These are phyloP conservation scores for Scalesia atractyloides DNA, from an alignment of 129 eudicot species.

Conservation along the genomic window DNA sequence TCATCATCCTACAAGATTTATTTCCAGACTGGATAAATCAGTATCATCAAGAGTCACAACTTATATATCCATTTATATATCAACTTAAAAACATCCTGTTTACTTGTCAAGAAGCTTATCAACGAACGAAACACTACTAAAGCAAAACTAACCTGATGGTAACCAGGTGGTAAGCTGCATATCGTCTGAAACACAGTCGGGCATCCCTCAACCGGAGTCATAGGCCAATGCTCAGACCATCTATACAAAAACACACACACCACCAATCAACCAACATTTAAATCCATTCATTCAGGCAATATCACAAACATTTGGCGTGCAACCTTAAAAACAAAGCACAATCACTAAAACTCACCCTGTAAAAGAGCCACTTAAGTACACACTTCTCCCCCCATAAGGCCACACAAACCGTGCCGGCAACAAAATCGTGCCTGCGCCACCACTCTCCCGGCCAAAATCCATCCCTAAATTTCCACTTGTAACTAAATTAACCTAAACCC, in stretches of 20 bases:
- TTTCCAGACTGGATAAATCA: neutral
- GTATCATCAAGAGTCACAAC: constrained; percentile 1
- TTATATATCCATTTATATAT: neutral
- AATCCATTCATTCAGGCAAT: constrained; percentile 15
- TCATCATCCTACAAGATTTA: neutral
- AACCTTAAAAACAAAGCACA: neutral
- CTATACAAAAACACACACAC: constrained; percentile 34
- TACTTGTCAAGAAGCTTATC: neutral
- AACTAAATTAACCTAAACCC: constrained; percentile 18
- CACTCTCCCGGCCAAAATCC: constrained; percentile 63
- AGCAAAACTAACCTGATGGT: constrained; percentile 67
- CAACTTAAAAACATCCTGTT: neutral
- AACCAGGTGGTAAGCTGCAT: constrained; percentile 89
- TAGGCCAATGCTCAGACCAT: constrained; percentile 86
- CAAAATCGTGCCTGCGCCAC: constrained; percentile 48
- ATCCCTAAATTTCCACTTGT: constrained; percentile 40
- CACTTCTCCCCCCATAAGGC: constrained; percentile 93
- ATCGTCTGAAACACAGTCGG: constrained; percentile 82
- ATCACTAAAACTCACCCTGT: constrained; percentile 57
- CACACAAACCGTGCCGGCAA: constrained; percentile 82
- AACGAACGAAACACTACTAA: neutral
- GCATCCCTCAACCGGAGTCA: constrained; percentile 92
- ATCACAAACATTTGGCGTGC: constrained; percentile 20
- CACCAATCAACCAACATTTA: neutral
- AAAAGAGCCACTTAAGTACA: constrained; percentile 76